Base-by-base conservation (phyloP, 139 green algal genomes). In the Nannochloris sp. region DNA sequence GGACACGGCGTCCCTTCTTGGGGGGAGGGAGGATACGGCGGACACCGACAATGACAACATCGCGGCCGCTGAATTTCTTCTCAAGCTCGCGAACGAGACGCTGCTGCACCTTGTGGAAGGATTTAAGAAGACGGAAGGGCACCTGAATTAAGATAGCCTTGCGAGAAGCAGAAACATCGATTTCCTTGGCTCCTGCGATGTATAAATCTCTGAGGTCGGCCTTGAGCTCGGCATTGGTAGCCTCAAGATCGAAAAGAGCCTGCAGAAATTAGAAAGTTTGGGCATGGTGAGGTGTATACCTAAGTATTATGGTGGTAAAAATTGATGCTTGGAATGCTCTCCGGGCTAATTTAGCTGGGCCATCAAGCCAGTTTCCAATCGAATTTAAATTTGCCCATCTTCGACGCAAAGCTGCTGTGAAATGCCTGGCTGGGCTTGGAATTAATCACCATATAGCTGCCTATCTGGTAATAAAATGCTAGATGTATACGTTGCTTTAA, bases 41-140 rank as follows among this genome's bases (percentile, higher is more conserved):
- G 82, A 93, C 93, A 55, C 78, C 94, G 6, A 99, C 85, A 51
- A 99, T 79, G 15, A 99, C 93, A 32, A 99, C 95, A 77, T 99
- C 93, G 80, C 93, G 93, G 65, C 95, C 95, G 70, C 74, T 89
- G 87, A 99, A 99, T 88, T 99, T 99, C 92, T 99, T 99, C 89
- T 99, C 95, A 37, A 99, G 85, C 87, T 99, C 95, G 24, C 95
- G 89, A 30, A 99, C 90, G 60, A 99, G 83, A 54, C 95, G 81
- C 66, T 87, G 81, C 84, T 99, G 95, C 56, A 99, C 90, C 81
- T 96, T 96, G 75, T 99, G 90, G 91, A 96, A 99, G 7, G 82
- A 61, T 83, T 98, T 99, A 37, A 96, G 82, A 68, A 97, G 83
- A 63, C 95, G 85, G 89, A 85, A 99, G 31, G 95, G 95, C 57